Evolutionary conservation across 768 basidiomycete genomes (phyloP), one percentile per base, ranked within the genome.

Genomic region (Suillus occidentalis): DNA sequence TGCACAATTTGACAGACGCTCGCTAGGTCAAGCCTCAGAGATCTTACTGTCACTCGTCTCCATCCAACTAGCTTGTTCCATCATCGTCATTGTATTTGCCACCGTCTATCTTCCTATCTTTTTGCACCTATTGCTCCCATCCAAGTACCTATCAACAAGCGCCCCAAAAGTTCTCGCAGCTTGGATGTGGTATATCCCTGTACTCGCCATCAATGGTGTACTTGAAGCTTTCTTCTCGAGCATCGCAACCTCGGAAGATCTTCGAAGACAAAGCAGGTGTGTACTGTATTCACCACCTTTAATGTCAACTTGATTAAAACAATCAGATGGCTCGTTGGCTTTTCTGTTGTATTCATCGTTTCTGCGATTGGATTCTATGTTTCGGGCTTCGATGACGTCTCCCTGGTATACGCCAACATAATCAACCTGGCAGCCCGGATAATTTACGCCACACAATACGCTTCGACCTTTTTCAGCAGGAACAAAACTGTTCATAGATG

Each of bases 161-260:
- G 95, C 96, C 0, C 90, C 94, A 0, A 67, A 76, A 16, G 90
- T 97, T 43, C 85, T 99, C 7, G 76, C 78, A 14, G 87, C 89
- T 1, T 99, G 95, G 86, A 76, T 94, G 28, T 90, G 86, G 81
- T 97, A 96, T 70, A 89, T 99, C 68, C 97, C 97, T 0, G 84
- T 91, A 25, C 84, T 99, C 71, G 91, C 91, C 6, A 78, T 94
- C 68, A 99, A 99, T 72, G 97, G 97, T 2, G 85, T 92, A 0
- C 78, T 97, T 20, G 97, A 99, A 73, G 94, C 96, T 0, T 96
- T 97, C 75, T 82, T 97, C 69, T 87, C 91, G 3, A 90, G 92
- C 62, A 88, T 89, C 2, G 92, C 94, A 1, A 81, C 82, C 2
- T 82, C 89, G 0, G 69, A 75, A 1, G 89, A 95, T 74, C 77